Evolutionary conservation across 768 basidiomycete genomes (phyloP).

Genomic region (Podaxis sp.): DNA sequence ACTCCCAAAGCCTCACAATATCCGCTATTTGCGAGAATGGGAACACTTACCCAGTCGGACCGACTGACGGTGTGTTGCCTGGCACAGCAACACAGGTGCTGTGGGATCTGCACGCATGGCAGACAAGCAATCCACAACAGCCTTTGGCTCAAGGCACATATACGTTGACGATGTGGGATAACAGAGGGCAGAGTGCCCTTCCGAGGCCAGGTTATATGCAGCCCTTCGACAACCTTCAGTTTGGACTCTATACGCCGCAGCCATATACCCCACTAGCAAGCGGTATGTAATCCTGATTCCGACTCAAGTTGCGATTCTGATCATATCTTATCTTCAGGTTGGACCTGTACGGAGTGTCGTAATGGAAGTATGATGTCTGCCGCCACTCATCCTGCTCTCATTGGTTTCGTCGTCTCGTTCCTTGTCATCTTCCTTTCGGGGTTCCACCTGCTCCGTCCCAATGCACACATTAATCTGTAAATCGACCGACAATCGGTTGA

Average conservation of each 20-base stretch:
- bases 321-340: slow-evolving; percentile 3
- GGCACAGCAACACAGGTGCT: slow-evolving; percentile 65
- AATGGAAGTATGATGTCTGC: slow-evolving; percentile 7
- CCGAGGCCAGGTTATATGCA: slow-evolving; percentile 58
- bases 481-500: background rate
- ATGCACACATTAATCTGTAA: background rate
- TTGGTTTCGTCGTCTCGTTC: slow-evolving; percentile 16
- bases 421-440: slow-evolving; percentile 18
- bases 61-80: slow-evolving; percentile 60
- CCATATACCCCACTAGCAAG: slow-evolving; percentile 56
- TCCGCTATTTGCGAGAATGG: slow-evolving; percentile 77
- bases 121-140: slow-evolving; percentile 50
- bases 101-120: slow-evolving; percentile 76
- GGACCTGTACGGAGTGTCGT: slow-evolving; percentile 14
- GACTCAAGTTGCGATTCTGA: background rate
- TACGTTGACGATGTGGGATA: slow-evolving; percentile 72
- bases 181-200: slow-evolving; percentile 60
- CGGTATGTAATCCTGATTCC: slow-evolving; percentile 8
- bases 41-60: slow-evolving; percentile 81
- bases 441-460: slow-evolving; percentile 12
- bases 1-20: slow-evolving; percentile 69
- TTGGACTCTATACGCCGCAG: slow-evolving; percentile 78
- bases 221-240: slow-evolving; percentile 63
- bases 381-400: slow-evolving; percentile 13
- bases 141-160: slow-evolving; percentile 75